Base-by-base conservation (phyloP, 768 basidiomycete genomes). In the Phlegmacium glaucopus region DNA sequence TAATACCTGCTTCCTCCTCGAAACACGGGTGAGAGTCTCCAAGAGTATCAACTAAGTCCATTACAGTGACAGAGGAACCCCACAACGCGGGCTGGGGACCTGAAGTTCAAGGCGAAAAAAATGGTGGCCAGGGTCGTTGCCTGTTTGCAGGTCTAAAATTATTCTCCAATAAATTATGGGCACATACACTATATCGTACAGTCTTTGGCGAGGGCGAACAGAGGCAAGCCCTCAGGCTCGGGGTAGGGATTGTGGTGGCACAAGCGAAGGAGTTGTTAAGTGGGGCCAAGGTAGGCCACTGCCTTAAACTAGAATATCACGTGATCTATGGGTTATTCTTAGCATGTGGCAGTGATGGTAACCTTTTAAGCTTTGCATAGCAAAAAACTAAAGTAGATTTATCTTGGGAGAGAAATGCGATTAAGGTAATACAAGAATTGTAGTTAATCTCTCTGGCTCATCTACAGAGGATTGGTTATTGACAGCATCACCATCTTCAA, bases 361-460 rank as follows among this genome's bases (percentile, higher is more conserved):
- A n/a, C 22, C 22, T 22, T 22, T 22, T 22, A 22, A n/a, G n/a
- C n/a, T n/a, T n/a, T n/a, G n/a, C n/a, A n/a, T n/a, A n/a, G n/a
- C n/a, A 10, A 34, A 34, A 34, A n/a, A 10, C 11, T 34, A n/a
- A 10, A n/a, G 6, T n/a, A n/a, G n/a, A n/a, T 10, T 34, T 4
- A 34, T 34, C 11, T 10, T 34, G n/a, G 32, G 6, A n/a, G 6
- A 34, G 10, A 34, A 34, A 10, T 11, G 3, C 6, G n/a, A 11
- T 47, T 53, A 58, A 15, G 68, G 64, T 46, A 71, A 51, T 45
- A 74, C 70, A 44, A 74, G 61, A 43, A 71, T 63, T 8, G 63
- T 67, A 22, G 60, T 63, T 27, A 50, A 38, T 32, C 44, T 39
- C 35, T 45, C 35, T 13, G 34, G 51, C 17, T 47, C 51, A 17